phyloP scores from a whole-genome alignment of 352 stramenopile species.

The Pythium brachiatum region DNA sequence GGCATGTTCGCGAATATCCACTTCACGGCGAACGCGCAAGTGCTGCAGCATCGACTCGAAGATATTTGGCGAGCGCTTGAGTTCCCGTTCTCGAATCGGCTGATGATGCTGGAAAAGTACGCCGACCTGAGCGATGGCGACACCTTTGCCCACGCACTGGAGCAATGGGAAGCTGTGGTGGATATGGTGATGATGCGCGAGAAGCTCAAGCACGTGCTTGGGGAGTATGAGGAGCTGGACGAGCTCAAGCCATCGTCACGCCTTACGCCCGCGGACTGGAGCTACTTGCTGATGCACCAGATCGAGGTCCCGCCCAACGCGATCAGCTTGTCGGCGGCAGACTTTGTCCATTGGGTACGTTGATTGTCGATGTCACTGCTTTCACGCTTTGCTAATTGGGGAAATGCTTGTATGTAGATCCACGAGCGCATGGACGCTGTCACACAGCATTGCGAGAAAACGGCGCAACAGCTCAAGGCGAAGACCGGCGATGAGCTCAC shows the following conservation, averaged over 20 bases:
- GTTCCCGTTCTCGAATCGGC: conserved; percentile 58
- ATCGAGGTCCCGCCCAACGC: conserved; percentile 29
- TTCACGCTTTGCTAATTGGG: no score
- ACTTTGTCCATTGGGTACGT: conserved; percentile 48
- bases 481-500: conserved; percentile 60
- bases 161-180: conserved; percentile 41
- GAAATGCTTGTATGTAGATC: conserved; percentile 32
- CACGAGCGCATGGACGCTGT: conserved; percentile 36
- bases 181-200: conserved; percentile 48
- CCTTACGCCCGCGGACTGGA: conserved; percentile 42
- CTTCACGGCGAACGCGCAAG: conserved; percentile 39
- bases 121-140: conserved; percentile 49
- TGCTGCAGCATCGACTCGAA: conserved; percentile 54
- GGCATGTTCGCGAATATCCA: conserved; percentile 19
- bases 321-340: conserved; percentile 5
- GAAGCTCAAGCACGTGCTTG: conserved; percentile 41
- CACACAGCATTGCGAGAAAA: conserved; percentile 42
- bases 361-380: not conserved
- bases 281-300: conserved; percentile 33
- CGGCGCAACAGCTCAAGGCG: conserved; percentile 37
- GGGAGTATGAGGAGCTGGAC: conserved; percentile 34
- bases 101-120: conserved; percentile 66
- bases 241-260: conserved; percentile 28
- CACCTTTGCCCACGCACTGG: conserved; percentile 35
- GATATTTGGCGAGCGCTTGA: conserved; percentile 52